phyloP scores from a whole-genome alignment of 192 early-diverging fungal species.

The Linnemannia schmuckeri region DNA sequence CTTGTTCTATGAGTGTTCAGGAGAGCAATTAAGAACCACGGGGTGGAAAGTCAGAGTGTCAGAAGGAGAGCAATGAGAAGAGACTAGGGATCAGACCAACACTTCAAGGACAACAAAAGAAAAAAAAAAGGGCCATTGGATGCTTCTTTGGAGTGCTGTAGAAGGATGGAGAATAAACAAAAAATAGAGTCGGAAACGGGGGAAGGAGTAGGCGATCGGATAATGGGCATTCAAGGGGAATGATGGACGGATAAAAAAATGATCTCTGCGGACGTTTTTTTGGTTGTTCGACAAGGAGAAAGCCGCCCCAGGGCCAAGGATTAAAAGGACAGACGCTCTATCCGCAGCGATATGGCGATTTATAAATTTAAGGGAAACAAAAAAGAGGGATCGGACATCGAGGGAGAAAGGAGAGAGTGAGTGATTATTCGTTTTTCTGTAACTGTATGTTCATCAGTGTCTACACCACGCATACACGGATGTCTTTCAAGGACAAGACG shows the following conservation, averaged over 20 bases:
- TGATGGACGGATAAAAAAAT: not conserved
- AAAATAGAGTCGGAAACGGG: not conserved
- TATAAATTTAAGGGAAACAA: not conserved
- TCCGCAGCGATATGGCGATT: not conserved
- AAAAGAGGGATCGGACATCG: constrained; percentile 1
- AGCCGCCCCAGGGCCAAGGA: not conserved
- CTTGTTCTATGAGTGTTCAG: not conserved
- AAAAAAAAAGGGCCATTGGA: not conserved
- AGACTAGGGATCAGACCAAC: not conserved
- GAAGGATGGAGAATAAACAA: not conserved
- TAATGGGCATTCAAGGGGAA: not conserved
- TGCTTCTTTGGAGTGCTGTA: not conserved
- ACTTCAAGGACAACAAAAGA: not conserved
- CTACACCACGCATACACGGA: not conserved
- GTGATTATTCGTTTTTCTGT: not conserved
- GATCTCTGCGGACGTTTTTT: not conserved
- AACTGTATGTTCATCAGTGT: not conserved
- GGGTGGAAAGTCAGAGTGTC: not conserved
- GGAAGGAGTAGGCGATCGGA: not conserved
- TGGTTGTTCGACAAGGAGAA: not conserved
- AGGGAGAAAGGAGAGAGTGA: not conserved
- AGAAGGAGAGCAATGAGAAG: not conserved
- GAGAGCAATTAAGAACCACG: not conserved
- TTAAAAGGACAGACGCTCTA: not conserved
- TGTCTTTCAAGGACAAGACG: not conserved